Base-by-base conservation (phyloP, 768 basidiomycete species). In the Suillus discolor region DNA sequence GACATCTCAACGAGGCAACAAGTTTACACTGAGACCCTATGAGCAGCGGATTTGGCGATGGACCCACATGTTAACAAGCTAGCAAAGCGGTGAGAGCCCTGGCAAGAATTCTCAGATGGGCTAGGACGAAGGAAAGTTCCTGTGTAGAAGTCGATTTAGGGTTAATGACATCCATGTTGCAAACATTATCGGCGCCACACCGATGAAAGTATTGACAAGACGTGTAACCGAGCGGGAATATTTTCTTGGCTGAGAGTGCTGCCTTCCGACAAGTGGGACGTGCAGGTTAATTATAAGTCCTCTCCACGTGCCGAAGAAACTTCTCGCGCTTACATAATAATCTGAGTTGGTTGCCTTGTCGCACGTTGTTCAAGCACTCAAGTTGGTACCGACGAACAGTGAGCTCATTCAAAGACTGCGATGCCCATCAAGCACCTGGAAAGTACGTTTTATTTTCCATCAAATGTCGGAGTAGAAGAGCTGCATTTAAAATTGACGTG, bases 371-470 rank as follows among this genome's bases (percentile, higher is more conserved):
- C 70, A 65, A 68, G 66, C 31, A 36, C 31, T 25, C 53, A 65
- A 64, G 66, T 36, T 55, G 34, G 54, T 34, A 36, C 45, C 31
- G 60, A 54, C 59, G 42, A 55, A 25, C 55, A 36, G 57, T 36
- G 65, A 62, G 49, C 61, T 69, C 65, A 62, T 45, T 65, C 68
- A 66, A 47, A 64, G 65, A 44, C 20, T 60, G 68, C 77, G 70
- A 93, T 94, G 92, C 85, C 92, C 75, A 89, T 93, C 77, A 93
- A 93, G 74, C 86, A 93, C 75, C 81, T 94, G 61, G 92, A 94
- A 82, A 87, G 92, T 93, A 72, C 79, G 89, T 67, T 15, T 6
- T 18, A 62, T 49, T 51, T 57, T 49, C 36, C 28, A 4, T 44
- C 6, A 6, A 38, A 20, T 25, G 11, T 42, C 39, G 39, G 57